phyloP scores from a whole-genome alignment of 2,329 filamentous ascomycete species.

The Coleophoma eucalyptorum region DNA sequence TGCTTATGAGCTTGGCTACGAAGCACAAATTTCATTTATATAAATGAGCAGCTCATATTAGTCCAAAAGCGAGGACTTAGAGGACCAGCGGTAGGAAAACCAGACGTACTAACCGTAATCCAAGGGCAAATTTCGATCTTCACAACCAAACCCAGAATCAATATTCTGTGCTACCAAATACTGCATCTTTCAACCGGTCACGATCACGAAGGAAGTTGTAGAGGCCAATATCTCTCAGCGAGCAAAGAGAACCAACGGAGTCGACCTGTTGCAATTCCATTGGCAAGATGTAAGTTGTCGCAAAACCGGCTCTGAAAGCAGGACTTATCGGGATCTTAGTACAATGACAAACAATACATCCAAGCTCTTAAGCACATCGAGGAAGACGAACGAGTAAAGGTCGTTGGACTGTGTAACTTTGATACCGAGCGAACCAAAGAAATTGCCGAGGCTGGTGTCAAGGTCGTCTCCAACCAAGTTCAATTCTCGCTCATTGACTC shows the following conservation, averaged over 20 bases:
- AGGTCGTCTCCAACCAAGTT: constrained; percentile 33
- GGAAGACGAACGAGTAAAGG: constrained; percentile 27
- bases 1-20: too few relatives aligned
- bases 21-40: too few relatives aligned
- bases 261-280: constrained; percentile 39
- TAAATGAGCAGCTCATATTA: too few relatives aligned
- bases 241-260: constrained; percentile 26
- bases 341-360: constrained; percentile 33
- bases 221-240: constrained; percentile 31
- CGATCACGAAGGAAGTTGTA: constrained; percentile 26
- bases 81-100: too few relatives aligned
- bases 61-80: too few relatives aligned
- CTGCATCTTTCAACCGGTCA: constrained; percentile 34
- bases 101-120: too few relatives aligned
- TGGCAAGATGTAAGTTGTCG: constrained; percentile 32
- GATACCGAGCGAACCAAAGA: constrained; percentile 33
- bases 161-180: constrained; percentile 38
- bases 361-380: constrained; percentile 29
- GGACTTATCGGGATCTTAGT: constrained; percentile 15
- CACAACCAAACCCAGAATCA: constrained; percentile 21
- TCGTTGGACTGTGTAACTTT: constrained; percentile 37
- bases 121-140: constrained; percentile 31
- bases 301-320: not conserved
- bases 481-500: constrained; percentile 38
- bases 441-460: constrained; percentile 27